Base-by-base conservation (phyloP, 2,329 filamentous ascomycete genomes). In the Penicillium vulpinum region DNA sequence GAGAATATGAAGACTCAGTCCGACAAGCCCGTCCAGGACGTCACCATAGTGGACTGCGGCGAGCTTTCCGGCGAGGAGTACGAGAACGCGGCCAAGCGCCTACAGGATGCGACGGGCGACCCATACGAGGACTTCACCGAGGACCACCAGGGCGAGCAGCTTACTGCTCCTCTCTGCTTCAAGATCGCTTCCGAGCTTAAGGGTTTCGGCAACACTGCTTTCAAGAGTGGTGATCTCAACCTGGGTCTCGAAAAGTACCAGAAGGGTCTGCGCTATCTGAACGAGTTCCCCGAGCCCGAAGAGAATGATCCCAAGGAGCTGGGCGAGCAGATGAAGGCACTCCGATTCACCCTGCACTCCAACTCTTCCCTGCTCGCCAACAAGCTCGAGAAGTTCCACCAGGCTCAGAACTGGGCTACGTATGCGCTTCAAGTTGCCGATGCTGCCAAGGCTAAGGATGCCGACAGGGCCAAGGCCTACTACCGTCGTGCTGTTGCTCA, bases 111-210 rank as follows among this genome's bases (percentile, higher is more conserved):
- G 51, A 91, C 90, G 15, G 94, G 94, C 62, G 94, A 99, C 78
- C 84, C 87, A 6, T 97, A 95, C 78, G 93, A 97, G 79, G 94
- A 97, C 74, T 97, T 90, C 77, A 94, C 94, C 33, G 92, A 97
- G 72, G 94, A 99, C 77, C 85, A 75, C 77, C 60, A 81, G 61
- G 79, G 83, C 46, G 77, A 85, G 53, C 80, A 87, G 52, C 83
- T 92, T 61, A 83, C 85, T 48, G 88, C 88, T 15, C 73, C 81
- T 18, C 83, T 88, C 60, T 85, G 92, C 60, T 83, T 91, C 73
- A 85, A 89, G 76, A 92, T 97, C 59, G 92, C 90, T 2, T 80
- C 83, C 5, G 90, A 90, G 63, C 86, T 96, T 75, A 99, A 99
- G 80, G 90, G 89, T 35, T 94, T 88, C 71, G 94, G 94, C 67